Conservation (phyloP, 495 filamentous ascomycete genomes). For the Daldinia caldariorum region DNA sequence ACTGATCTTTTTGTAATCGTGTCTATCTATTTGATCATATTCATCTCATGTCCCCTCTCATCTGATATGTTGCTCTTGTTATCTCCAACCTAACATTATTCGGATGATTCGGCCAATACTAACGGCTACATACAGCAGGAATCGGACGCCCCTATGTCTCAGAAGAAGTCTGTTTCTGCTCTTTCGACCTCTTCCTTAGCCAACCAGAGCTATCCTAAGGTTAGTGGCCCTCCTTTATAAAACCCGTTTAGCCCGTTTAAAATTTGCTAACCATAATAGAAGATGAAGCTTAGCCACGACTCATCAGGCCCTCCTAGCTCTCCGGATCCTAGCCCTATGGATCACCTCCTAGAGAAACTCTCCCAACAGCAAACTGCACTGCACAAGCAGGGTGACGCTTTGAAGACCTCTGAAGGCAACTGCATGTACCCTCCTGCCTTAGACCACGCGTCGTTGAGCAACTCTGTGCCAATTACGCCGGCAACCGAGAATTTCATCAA, state of each 20-base stretch:
- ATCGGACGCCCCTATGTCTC: conserved; percentile 34
- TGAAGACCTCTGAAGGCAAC: conserved; percentile 58
- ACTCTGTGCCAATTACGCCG: conserved; percentile 66
- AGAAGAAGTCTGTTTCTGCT: conserved; percentile 56
- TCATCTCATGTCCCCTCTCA: conserved; percentile 11
- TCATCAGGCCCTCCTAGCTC: conserved; percentile 45
- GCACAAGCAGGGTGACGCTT: conserved; percentile 62
- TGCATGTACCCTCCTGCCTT: conserved; percentile 47
- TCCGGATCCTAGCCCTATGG: conserved; percentile 58
- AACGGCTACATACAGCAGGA: conserved; percentile 31
- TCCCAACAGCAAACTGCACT: conserved; percentile 71
- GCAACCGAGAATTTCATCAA: conserved; percentile 62
- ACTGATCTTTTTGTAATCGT: background rate
- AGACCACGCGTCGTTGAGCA: conserved; percentile 60
- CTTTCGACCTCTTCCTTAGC: conserved; percentile 60
- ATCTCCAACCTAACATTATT: conserved; percentile 1
- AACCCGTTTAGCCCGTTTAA: background rate
- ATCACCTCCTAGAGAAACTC: conserved; percentile 72
- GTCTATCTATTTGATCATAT: background rate
- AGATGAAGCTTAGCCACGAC: conserved; percentile 61
- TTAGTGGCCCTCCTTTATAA: conserved; percentile 22
- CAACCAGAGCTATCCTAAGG: conserved; percentile 60
- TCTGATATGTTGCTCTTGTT: background rate
- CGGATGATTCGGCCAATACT: conserved; percentile 15
- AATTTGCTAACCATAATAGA: conserved; percentile 54